Base-by-base conservation (phyloP, 2,329 filamentous ascomycete species). In the Colletotrichum cuscutae region DNA sequence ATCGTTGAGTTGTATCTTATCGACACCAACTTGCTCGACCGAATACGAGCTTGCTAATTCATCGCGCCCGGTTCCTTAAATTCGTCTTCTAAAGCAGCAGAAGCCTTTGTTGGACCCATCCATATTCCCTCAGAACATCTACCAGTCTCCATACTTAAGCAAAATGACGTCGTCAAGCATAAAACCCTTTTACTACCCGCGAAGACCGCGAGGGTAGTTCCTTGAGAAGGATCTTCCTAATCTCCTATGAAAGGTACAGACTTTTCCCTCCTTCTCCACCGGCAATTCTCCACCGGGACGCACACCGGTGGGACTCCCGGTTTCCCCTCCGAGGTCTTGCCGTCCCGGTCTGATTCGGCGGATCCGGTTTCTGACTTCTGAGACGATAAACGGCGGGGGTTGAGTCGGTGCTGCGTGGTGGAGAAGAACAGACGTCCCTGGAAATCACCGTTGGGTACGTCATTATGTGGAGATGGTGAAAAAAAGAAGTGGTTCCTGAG, bases 301-400 rank as follows among this genome's bases (percentile, higher is more conserved):
- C 30, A 46, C 15, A 30, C 56, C 52, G 69, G 59, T 56, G 28
- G 49, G 30, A 42, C 42, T 53, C 53, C 37, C 65, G 58, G 59
- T 19, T 22, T 19, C 9, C 22, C 9, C 42, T 49, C 59, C 59
- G 49, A 52, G 15, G 5, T 26, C 42, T 22, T 42, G 7, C 37
- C 37, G 37, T 42, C 59, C 64, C 70, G 65, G 70, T 46, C 46
- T 69, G 42, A 59, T 59, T 72, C 59, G 70, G 70, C 60, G 60
- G 26, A 30, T 53, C 58, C 42, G 54, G 42, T 26, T 70, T 70
- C 60, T 58, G 67, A 70, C 54, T 19, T 42, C 30, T 64, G 19
- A 49, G 35, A 52, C 62, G 42, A 52, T 28, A 54, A 63, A 63
- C n/a, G 11, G 49, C 37, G 46, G 52, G 65, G 57, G 52, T 68